Evolutionary conservation across 257 asterid species (phyloP), one percentile per base, ranked within the genome.

Genomic region (Cynanchum wilfordii): DNA sequence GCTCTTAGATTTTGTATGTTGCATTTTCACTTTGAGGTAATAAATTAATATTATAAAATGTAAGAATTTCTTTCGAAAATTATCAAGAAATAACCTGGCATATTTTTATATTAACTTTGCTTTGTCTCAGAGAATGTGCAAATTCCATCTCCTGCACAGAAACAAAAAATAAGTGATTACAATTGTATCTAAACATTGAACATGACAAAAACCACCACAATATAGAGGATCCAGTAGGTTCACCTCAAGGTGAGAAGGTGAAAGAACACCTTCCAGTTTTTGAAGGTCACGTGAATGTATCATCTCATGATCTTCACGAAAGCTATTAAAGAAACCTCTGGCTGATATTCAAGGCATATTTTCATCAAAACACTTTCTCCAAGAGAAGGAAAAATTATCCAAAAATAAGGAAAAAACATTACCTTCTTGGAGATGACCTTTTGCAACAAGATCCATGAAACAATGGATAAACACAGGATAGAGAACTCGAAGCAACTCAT

Each of bases 351-450:
- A 57, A 50, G 58, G 75, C 66, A 69, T 49, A 30, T 59, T 76
- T 64, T 68, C 59, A 75, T 29, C 75, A 65, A 78, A 71, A 44
- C 50, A 74, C 69, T 62, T 47, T 30, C 52, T 55, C 36, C 45
- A 77, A 69, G 19, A 56, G 55, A 64, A 49, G 49, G 49, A 27
- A 65, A 75, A 30, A 67, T 16, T 22, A 74, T 15, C 27, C 22
- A 36, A 49, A 38, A 33, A 9, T 5, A 62, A 15, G 22, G 42
- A 30, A 62, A 52, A n/a, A n/a, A 63, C 42, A 81, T 68, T 49
- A 93, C 98, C 98, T 92, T 95, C 99, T 77, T 84, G 96, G 75
- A 92, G 79, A 85, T 92, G 91, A 79, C 98, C 97, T 82, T 89
- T 90, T 2, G 96, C 92, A 50, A 95, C 91, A 75, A 95, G 97